phyloP scores from a whole-genome alignment of 2,329 filamentous ascomycete genomes.

The Sclerotinia spermophila region DNA sequence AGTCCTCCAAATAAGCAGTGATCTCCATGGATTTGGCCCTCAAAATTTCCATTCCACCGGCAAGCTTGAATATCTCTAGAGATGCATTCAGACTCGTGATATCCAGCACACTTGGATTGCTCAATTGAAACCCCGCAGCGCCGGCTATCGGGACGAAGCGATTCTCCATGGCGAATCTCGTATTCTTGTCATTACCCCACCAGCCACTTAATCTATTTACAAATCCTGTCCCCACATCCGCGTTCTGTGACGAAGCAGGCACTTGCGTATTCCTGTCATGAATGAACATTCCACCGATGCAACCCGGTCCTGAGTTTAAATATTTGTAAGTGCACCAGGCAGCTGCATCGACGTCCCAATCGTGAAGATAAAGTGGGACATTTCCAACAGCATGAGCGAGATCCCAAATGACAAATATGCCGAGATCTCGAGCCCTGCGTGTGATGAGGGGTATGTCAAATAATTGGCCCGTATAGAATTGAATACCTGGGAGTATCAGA shows the following conservation, averaged over 20 bases:
- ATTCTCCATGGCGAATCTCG: slow-evolving; percentile 74
- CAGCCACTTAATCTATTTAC: slow-evolving; percentile 66
- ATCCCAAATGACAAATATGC: slow-evolving; percentile 73
- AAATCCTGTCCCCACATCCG: slow-evolving; percentile 38
- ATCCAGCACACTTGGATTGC: slow-evolving; percentile 72
- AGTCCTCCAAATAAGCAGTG: slow-evolving; percentile 64
- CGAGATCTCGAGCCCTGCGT: slow-evolving; percentile 60
- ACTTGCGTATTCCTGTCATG: slow-evolving; percentile 49
- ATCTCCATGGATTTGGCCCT: slow-evolving; percentile 61
- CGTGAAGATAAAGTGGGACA: slow-evolving; percentile 66
- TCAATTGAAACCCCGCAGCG: slow-evolving; percentile 72
- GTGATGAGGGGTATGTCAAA: slow-evolving; percentile 74
- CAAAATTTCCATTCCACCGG: slow-evolving; percentile 57
- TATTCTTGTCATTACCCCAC: slow-evolving; percentile 72
- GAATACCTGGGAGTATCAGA: slow-evolving; percentile 72
- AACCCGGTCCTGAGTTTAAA: slow-evolving; percentile 71
- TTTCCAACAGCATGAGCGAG: slow-evolving; percentile 77
- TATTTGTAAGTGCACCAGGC: slow-evolving; percentile 85
- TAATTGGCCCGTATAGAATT: slow-evolving; percentile 77
- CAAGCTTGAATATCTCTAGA: slow-evolving; percentile 66
- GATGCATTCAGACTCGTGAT: slow-evolving; percentile 66
- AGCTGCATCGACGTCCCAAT: slow-evolving; percentile 75
- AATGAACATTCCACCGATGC: slow-evolving; percentile 70
- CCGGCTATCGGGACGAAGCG: slow-evolving; percentile 67
- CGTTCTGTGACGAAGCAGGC: slow-evolving; percentile 10